phyloP scores from a whole-genome alignment of 768 basidiomycete genomes.

The Rhodotorula kratochvilovae region DNA sequence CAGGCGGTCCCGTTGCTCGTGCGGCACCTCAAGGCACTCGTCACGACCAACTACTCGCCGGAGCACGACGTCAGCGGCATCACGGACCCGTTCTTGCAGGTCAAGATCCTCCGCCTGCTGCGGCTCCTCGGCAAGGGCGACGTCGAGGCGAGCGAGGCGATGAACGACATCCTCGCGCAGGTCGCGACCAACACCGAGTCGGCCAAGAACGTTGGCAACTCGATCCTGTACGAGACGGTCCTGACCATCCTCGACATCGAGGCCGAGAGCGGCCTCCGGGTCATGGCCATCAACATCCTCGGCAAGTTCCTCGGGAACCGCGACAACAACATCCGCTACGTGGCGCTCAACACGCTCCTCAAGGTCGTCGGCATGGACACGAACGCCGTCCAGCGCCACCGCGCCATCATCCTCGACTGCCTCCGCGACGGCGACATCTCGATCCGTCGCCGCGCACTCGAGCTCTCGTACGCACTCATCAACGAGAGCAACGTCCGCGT shows the following conservation, averaged over 20 bases:
- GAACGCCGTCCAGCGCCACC: constrained; percentile 94
- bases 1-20: constrained; percentile 90
- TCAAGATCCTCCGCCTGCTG: constrained; percentile 84
- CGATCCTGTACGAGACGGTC: constrained; percentile 95
- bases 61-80: constrained; percentile 99
- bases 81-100: constrained; percentile 88
- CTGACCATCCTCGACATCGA: constrained; percentile 94
- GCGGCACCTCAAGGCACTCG: constrained; percentile 86
- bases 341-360: constrained; percentile 94
- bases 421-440: constrained; percentile 98
- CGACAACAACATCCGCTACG: constrained; percentile 98
- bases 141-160: constrained; percentile 79
- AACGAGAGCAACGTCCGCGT: constrained; percentile 91
- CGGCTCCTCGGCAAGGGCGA: constrained; percentile 83
- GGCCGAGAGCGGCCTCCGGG: constrained; percentile 87
- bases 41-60: constrained; percentile 93
- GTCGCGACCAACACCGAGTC: constrained; percentile 99
- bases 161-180: constrained; percentile 98
- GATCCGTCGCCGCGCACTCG: constrained; percentile 90
- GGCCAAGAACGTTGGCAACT: constrained; percentile 95
- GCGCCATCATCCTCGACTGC: constrained; percentile 98
- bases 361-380: constrained; percentile 98
- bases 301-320: constrained; percentile 96
- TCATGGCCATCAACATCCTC: constrained; percentile 99
- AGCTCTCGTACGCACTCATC: constrained; percentile 93